These are phyloP conservation scores for Suillus subluteus DNA, from an alignment of 768 basidiomycete species.

Conservation along the genomic window DNA sequence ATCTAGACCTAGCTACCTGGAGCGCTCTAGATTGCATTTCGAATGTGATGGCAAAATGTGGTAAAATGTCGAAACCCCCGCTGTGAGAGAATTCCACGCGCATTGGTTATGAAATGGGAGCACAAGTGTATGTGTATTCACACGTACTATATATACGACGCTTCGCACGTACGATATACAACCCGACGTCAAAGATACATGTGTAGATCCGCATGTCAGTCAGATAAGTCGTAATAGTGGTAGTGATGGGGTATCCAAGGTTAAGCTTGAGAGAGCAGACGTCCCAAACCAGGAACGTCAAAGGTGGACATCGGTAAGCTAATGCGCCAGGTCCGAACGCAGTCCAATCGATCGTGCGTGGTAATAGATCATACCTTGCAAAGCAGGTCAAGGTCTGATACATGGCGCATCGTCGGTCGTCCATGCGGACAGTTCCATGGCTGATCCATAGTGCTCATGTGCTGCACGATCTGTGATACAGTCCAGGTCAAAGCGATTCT, in stretches of 20 bases:
- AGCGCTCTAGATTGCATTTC: too few relatives aligned
- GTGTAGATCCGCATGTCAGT: background rate
- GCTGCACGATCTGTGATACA: constrained; percentile 61
- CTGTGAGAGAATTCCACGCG: too few relatives aligned
- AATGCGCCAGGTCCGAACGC: constrained; percentile 18
- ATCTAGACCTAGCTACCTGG: too few relatives aligned
- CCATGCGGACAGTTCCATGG: constrained; percentile 93
- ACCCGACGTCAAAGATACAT: background rate
- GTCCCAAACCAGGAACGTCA: background rate
- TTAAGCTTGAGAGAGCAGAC: background rate
- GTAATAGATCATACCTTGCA: constrained; percentile 19
- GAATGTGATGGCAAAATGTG: too few relatives aligned
- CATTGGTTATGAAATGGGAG: background rate
- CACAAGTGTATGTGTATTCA: background rate
- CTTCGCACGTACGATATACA: constrained; percentile 8
- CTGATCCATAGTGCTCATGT: constrained; percentile 85
- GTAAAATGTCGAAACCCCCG: too few relatives aligned
- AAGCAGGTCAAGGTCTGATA: constrained; percentile 54
- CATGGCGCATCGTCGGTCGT: constrained; percentile 80
- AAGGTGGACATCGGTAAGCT: background rate
- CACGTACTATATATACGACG: constrained; percentile 5
- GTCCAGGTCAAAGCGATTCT: background rate
- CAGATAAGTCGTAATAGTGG: background rate
- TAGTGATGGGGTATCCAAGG: background rate
- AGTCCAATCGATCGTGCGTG: constrained; percentile 41